Base-by-base conservation (phyloP, 2,329 filamentous ascomycete genomes). In the Aspergillus uvarum region DNA sequence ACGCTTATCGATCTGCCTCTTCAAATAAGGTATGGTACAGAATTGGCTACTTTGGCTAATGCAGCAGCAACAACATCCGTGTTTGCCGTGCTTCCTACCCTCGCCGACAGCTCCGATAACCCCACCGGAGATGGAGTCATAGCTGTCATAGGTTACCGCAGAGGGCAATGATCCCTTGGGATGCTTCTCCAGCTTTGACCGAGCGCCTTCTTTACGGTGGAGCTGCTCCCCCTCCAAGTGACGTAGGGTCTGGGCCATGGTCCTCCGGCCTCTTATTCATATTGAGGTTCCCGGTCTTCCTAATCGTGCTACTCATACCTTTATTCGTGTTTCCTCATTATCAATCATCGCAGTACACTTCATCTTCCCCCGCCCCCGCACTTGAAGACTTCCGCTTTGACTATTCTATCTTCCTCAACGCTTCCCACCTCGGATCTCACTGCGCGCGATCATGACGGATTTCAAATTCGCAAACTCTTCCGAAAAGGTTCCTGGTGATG, bases 401-500 rank as follows among this genome's bases (percentile, higher is more conserved):
- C 51, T 6, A 35, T 14, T 16, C 11, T 19, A 11, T 16, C 16
- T 26, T 38, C 8, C 10, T 56, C 26, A 21, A 21, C 22, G 49
- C 47, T 50, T 8, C 24, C 21, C 32, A 21, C n/a, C 12, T 35
- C 22, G 7, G 50, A 47, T 22, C 22, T 44, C 11, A 48, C 16
- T 8, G 38, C 14, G 16, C 22, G 21, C 42, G 48, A 68, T 49
- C 58, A 76, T 76, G 73, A 62, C 70, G 42, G 62, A 68, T 59
- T 77, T 73, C 61, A 63, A 65, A 26, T 72, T 77, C 61, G 62
- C 63, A 63, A 76, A 77, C 55, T 72, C 74, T 8, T 60, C 64
- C 21, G 68, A 73, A 26, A 26, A 64, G 1, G 65, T 75, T 16
- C 75, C 76, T 3, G 67, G 70, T 16, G 57, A 68, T 21, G 68